These are phyloP conservation scores for Furcasterigmium sp. DNA, from an alignment of 2,329 filamentous ascomycete species.

Conservation along the genomic window DNA sequence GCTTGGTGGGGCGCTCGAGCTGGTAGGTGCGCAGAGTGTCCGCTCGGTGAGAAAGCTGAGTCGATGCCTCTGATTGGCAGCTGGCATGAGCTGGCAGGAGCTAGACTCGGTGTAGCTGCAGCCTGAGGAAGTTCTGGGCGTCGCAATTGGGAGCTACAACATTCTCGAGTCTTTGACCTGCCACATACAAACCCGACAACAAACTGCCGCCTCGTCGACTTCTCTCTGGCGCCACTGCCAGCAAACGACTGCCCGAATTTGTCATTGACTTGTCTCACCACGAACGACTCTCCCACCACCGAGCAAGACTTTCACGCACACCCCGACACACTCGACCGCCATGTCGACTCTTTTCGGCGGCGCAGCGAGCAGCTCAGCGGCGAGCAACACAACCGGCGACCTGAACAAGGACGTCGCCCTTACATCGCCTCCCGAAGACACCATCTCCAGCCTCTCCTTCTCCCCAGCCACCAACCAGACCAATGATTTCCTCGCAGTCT, in stretches of 20 bases:
- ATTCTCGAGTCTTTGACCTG: no score
- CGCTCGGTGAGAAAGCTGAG: neutral
- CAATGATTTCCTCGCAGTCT: slow-evolving; percentile 77
- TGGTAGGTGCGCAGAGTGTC: neutral
- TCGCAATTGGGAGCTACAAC: no score
- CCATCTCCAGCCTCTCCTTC: slow-evolving; percentile 83
- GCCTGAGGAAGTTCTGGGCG: no score
- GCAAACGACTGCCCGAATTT: no score
- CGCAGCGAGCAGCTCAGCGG: slow-evolving; percentile 37
- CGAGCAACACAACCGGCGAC: slow-evolving; percentile 77
- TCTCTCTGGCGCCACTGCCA: no score
- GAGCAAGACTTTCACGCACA: neutral
- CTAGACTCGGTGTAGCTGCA: no score
- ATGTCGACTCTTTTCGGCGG: slow-evolving; percentile 62
- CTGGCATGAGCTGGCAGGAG: no score
- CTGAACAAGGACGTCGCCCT: slow-evolving; percentile 84
- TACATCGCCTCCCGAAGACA: slow-evolving; percentile 75
- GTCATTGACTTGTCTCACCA: no score
- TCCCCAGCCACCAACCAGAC: slow-evolving; percentile 54
- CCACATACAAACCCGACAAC: no score
- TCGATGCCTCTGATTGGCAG: no score
- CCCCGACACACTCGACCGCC: slow-evolving; percentile 12
- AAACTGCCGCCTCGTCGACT: no score
- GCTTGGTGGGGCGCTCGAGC: slow-evolving; percentile 3
- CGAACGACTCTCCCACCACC: neutral